Conservation (phyloP, 2,329 filamentous ascomycete species). For the Grosmannia clavigera region DNA sequence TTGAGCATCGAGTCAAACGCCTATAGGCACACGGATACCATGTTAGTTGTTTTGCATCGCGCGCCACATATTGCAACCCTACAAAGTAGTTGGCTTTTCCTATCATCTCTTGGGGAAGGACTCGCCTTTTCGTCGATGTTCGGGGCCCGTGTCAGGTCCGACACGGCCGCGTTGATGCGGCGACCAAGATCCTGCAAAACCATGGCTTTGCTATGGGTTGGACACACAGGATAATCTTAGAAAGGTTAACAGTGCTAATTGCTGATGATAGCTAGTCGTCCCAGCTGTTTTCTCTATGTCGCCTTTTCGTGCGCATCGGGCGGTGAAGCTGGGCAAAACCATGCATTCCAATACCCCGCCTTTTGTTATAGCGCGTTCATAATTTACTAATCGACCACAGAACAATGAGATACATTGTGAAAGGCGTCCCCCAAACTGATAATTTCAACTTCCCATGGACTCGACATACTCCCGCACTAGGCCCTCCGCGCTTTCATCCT, state of each 20-base stretch:
- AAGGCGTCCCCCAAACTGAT: neutral
- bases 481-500: constrained; percentile 39
- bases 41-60: neutral
- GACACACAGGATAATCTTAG: neutral
- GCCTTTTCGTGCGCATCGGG: constrained; percentile 6
- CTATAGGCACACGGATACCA: constrained; percentile 28
- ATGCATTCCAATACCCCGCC: neutral
- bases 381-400: neutral
- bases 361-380: neutral
- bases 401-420: no score
- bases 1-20: constrained; percentile 98
- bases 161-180: constrained; percentile 95
- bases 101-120: neutral
- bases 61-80: neutral
- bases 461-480: constrained; percentile 44
- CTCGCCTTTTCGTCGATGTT: constrained; percentile 91
- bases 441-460: constrained; percentile 7
- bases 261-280: neutral
- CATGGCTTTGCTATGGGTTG: constrained; percentile 40
- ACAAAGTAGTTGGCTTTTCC: neutral
- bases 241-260: neutral
- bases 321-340: constrained; percentile 9
- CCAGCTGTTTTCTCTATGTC: neutral
- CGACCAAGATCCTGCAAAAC: constrained; percentile 97
- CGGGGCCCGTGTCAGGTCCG: constrained; percentile 78